Evolutionary conservation across 129 eudicot species (phyloP).

Genomic region (Ambrosia artemisiifolia): DNA sequence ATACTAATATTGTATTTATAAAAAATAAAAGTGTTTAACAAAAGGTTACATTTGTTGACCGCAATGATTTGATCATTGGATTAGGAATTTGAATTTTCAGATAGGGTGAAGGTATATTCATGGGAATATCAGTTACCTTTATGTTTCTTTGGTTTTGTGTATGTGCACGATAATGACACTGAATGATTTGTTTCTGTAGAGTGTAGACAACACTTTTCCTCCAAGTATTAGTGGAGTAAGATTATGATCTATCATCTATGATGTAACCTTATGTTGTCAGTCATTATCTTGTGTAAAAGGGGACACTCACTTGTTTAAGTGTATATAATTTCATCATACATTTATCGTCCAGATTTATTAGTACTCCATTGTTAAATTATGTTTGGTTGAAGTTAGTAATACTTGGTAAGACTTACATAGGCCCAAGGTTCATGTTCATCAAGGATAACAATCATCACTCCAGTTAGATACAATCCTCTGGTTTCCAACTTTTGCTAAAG

Average conservation of each 20-base stretch:
- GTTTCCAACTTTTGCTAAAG: neutral
- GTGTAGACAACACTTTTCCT: neutral
- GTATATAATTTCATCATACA: neutral
- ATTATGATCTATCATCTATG: neutral
- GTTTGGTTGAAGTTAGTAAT: neutral
- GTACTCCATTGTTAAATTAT: neutral
- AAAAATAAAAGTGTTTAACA: neutral
- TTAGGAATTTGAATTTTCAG: neutral
- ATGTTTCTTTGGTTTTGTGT: neutral
- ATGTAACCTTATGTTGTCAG: neutral
- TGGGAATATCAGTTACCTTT: neutral
- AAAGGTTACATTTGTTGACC: neutral
- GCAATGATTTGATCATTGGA: neutral
- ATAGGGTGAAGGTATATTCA: slow-evolving; percentile 6
- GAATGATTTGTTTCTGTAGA: neutral
- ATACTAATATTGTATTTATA: neutral
- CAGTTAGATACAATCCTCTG: neutral
- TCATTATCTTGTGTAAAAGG: neutral
- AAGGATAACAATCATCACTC: neutral
- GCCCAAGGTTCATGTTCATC: slow-evolving; percentile 9
- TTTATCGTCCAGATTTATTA: slow-evolving; percentile 6
- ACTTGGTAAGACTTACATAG: slow-evolving; percentile 7
- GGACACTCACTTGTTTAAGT: neutral
- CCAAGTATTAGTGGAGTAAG: neutral
- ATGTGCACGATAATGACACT: neutral